Percentiles rank a stretch among this genome's conserved stretches.
Conservation (phyloP, 352 stramenopile species). For the Globisporangium viniferum region DNA sequence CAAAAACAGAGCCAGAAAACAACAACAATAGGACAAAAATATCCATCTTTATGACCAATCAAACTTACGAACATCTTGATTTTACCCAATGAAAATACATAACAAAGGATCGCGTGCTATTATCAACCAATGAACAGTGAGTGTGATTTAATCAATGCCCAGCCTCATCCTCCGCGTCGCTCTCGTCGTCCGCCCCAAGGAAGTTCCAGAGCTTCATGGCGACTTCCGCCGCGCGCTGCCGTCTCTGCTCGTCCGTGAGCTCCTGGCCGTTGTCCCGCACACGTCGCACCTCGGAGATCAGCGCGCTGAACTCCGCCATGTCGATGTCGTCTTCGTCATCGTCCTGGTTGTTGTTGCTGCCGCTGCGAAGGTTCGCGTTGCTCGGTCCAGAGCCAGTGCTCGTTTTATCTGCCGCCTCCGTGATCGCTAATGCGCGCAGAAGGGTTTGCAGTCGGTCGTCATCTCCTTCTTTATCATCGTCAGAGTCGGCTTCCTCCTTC, state of each 20-base stretch:
- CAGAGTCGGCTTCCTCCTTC: slow-evolving; percentile 3
- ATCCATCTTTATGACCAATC: neutral
- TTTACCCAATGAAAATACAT: neutral
- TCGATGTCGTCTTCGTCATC: slow-evolving; percentile 44
- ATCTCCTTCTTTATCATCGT: slow-evolving; percentile 19
- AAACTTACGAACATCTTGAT: neutral
- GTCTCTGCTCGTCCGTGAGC: slow-evolving; percentile 59
- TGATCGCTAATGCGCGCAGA: slow-evolving; percentile 44
- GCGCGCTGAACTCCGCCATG: slow-evolving; percentile 54
- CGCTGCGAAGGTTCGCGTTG: neutral
- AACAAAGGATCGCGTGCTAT: neutral
- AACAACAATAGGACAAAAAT: neutral
- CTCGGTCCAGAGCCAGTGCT: neutral
- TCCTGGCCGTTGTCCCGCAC: slow-evolving; percentile 54
- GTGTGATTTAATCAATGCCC: slow-evolving; percentile 12
- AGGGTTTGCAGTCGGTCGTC: slow-evolving; percentile 43
- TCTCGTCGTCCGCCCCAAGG: slow-evolving; percentile 45
- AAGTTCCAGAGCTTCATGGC: slow-evolving; percentile 78
- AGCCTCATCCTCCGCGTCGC: slow-evolving; percentile 25
- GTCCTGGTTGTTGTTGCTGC: neutral
- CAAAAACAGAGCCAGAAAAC: neutral
- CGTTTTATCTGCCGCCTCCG: slow-evolving; percentile 15
- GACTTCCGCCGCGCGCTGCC: slow-evolving; percentile 64
- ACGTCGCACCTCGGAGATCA: slow-evolving; percentile 62
- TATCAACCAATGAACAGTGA: slow-evolving; percentile 1